Base-by-base conservation (phyloP, 2,329 filamentous ascomycete genomes). In the Didymella lethalis region DNA sequence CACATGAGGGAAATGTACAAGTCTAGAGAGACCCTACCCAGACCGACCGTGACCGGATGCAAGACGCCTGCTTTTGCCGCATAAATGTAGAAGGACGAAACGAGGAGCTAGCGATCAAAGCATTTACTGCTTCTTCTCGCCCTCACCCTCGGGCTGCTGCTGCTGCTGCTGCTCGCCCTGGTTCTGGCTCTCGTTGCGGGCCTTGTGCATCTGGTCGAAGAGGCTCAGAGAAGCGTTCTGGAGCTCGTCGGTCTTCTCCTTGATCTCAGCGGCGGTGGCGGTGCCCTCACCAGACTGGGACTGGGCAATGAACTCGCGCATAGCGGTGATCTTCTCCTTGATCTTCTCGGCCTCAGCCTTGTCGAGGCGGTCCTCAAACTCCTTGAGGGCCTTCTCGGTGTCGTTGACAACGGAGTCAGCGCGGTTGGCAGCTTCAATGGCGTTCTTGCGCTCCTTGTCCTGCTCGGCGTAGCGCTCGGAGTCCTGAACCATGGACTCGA, bases 191-290 rank as follows among this genome's bases (percentile, higher is more conserved):
- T 93, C 90, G 70, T 82, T 79, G 72, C 92, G 90, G 70, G 94
- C 92, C 86, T 96, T 96, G 91, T 99, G 94, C 92, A 99, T 97
- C 90, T 98, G 97, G 85, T 98, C 95, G 81, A 99, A 98, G 75
- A 98, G 89, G 83, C 91, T 96, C 82, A 99, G 85, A 81, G 90
- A 94, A 70, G 94, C 92, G 79, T 90, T 91, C 85, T 98, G 95
- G 77, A 99, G 91, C 82, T 97, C 94, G 69, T 98, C 95, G 74
- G 92, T 96, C 92, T 97, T 97, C 84, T 92, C 88, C 91, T 98
- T 98, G 81, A 99, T 90, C 82, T 98, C 91, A 67, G 91, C 91
- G 50, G 93, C 91, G 62, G 92, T 96, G 74, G 91, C 88, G 64
- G 84, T 87, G 75, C 89, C 88, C 85, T 99, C 95, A 66, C 94